Conservation (phyloP, 495 filamentous ascomycete genomes). For the Lepraria neglecta region DNA sequence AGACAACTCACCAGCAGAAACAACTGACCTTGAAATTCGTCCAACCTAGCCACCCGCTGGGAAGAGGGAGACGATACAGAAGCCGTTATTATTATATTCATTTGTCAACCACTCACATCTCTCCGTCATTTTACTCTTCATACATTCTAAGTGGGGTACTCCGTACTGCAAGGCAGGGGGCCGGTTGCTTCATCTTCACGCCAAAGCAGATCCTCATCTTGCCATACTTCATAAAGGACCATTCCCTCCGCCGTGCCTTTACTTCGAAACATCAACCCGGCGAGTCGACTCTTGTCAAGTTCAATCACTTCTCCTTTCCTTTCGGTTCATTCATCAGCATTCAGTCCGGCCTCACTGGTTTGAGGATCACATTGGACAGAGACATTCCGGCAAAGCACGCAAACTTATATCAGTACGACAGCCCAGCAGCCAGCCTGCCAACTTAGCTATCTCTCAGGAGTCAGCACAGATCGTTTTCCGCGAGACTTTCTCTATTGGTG, state of each 20-base stretch:
- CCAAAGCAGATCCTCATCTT: slow-evolving; percentile 21
- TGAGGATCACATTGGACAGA: slow-evolving; percentile 17
- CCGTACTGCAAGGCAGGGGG: slow-evolving; percentile 18
- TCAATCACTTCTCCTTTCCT: not conserved
- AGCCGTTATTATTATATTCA: slow-evolving; percentile 14
- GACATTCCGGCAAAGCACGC: not conserved
- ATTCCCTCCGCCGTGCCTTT: slow-evolving; percentile 13
- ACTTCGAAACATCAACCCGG: slow-evolving; percentile 20
- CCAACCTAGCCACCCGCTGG: slow-evolving; percentile 22
- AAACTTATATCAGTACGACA: slow-evolving; percentile 2
- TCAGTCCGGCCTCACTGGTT: slow-evolving; percentile 25
- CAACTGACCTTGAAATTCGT: slow-evolving; percentile 7
- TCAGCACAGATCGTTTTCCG: not conserved
- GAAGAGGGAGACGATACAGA: slow-evolving; percentile 7
- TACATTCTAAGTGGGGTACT: slow-evolving; percentile 20
- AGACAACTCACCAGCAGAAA: slow-evolving; percentile 7
- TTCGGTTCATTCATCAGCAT: slow-evolving; percentile 3
- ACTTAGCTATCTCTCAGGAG: not conserved
- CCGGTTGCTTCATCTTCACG: slow-evolving; percentile 25
- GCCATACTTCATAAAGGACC: slow-evolving; percentile 22
- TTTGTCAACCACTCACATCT: slow-evolving; percentile 24
- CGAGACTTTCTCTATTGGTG: slow-evolving; percentile 14
- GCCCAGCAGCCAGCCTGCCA: slow-evolving; percentile 11
- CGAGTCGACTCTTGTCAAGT: slow-evolving; percentile 11
- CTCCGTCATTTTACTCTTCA: slow-evolving; percentile 19